Evolutionary conservation across 2,329 filamentous ascomycete genomes (phyloP).

Genomic region (Alternaria metachromatica): DNA sequence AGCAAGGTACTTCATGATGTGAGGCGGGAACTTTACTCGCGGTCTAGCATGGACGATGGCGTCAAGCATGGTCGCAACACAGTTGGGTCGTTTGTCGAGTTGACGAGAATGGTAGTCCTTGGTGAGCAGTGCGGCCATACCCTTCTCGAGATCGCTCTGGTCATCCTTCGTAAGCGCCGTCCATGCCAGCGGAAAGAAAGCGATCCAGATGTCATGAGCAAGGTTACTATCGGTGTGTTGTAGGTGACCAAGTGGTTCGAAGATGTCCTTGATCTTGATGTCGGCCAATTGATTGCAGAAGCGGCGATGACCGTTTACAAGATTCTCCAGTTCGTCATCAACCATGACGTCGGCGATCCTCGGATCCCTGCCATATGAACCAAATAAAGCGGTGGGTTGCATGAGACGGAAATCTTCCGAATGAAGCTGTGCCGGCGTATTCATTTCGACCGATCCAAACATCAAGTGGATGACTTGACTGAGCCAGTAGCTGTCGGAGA

Average conservation of each 20-base stretch:
- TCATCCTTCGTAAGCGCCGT: constrained; percentile 86
- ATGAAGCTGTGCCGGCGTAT: constrained; percentile 77
- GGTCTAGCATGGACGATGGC: constrained; percentile 85
- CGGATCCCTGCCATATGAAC: constrained; percentile 74
- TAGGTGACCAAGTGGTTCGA: constrained; percentile 88
- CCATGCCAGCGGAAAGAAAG: constrained; percentile 93
- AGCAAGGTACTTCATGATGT: constrained; percentile 93
- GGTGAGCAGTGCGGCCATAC: constrained; percentile 86
- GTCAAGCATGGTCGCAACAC: constrained; percentile 89
- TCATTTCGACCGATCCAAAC: constrained; percentile 88
- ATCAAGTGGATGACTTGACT: constrained; percentile 93
- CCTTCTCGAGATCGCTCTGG: constrained; percentile 86
- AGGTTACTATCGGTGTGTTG: constrained; percentile 86
- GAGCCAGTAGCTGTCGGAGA: constrained; percentile 95
- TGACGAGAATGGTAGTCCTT: constrained; percentile 96
- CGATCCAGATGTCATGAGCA: constrained; percentile 88
- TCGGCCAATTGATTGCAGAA: constrained; percentile 86
- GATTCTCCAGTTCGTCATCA: constrained; percentile 80
- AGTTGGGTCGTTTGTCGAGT: constrained; percentile 93
- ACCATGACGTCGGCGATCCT: constrained; percentile 70
- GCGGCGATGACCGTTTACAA: constrained; percentile 79
- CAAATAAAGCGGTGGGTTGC: constrained; percentile 75
- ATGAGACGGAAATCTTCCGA: constrained; percentile 82
- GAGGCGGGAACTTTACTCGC: constrained; percentile 89
- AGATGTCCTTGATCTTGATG: constrained; percentile 83